These are phyloP conservation scores for Aquilaria sinensis DNA, from an alignment of 345 rosid genomes.

Conservation along the genomic window DNA sequence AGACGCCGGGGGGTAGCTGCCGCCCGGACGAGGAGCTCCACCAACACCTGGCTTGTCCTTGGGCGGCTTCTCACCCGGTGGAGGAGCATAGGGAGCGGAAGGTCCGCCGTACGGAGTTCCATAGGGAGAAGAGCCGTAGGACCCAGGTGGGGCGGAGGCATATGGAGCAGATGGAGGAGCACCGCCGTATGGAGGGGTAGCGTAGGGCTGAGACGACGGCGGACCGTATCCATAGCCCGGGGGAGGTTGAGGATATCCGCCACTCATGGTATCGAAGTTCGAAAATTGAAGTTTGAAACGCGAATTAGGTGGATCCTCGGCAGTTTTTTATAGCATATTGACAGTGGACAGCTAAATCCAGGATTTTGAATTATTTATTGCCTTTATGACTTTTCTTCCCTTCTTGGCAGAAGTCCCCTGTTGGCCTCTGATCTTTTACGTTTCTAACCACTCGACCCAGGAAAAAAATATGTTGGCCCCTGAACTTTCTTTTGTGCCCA, in stretches of 20 bases:
- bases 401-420: too few species aligned
- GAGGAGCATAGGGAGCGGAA: constrained; percentile 34
- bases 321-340: too few species aligned
- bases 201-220: constrained; percentile 20
- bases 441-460: too few species aligned
- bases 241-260: constrained; percentile 37
- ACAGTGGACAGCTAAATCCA: too few species aligned
- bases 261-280: constrained; percentile 24
- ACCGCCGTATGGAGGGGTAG: constrained; percentile 33
- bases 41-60: constrained; percentile 50
- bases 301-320: too few species aligned
- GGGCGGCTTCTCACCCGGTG: constrained; percentile 49
- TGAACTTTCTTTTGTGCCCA: too few species aligned
- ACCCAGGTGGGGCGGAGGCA: constrained; percentile 26
- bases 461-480: too few species aligned
- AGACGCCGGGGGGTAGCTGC: constrained; percentile 31
- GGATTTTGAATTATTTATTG: too few species aligned
- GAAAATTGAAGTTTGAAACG: too few species aligned
- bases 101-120: constrained; percentile 39
- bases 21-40: constrained; percentile 19
- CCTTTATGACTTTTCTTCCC: too few species aligned
- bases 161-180: constrained; percentile 30
- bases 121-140: constrained; percentile 27
- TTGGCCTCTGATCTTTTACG: too few species aligned
- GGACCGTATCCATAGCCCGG: constrained; percentile 64